Base-by-base conservation (phyloP, 2,329 filamentous ascomycete species). In the Trichoderma polysporum region DNA sequence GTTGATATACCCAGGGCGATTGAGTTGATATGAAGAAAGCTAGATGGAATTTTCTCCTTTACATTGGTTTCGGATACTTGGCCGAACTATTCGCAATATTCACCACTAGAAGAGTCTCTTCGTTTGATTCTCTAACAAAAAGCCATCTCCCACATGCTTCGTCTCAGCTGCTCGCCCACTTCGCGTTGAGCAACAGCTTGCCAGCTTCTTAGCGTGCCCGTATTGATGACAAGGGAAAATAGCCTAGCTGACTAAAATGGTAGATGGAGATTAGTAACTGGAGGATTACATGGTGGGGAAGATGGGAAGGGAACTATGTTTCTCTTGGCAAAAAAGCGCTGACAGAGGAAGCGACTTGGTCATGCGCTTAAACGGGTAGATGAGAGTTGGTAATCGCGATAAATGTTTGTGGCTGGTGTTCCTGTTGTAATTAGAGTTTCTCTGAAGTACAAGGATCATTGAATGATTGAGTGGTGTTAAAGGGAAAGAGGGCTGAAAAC, bases 1-100 rank as follows among this genome's bases (percentile, higher is more conserved):
- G 60, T 64, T 54, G 49, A 64, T 39, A 64, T 56, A 56, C 50
- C 60, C 19, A 47, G 45, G 50, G 60, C 49, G 60, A 56, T 25
- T 33, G 60, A 47, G 50, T 56, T 64, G 7, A 13, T 56, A 56
- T 10, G 49, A 35, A 29, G 39, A 25, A 35, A 41, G 50, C 15
- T 53, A 27, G 60, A 37, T 29, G 50, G 60, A 19, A 35, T 45
- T 22, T 35, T 27, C 9, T 57, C 19, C 22, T 12, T 19, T 53
- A 33, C 8, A 56, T 50, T 50, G 47, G 4, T n/a, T 33, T 50
- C 19, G 31, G 22, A 22, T 37, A 47, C 15, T n/a, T 25, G 12
- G n/a, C 35, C 53, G 13, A 54, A n/a, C 35, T 29, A 17, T n/a
- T 59, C 17, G 17, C 9, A 25, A 49, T 9, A n/a, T n/a, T n/a